Base-by-base conservation (phyloP, 352 stramenopile genomes). In the Pythium guiyangense region DNA sequence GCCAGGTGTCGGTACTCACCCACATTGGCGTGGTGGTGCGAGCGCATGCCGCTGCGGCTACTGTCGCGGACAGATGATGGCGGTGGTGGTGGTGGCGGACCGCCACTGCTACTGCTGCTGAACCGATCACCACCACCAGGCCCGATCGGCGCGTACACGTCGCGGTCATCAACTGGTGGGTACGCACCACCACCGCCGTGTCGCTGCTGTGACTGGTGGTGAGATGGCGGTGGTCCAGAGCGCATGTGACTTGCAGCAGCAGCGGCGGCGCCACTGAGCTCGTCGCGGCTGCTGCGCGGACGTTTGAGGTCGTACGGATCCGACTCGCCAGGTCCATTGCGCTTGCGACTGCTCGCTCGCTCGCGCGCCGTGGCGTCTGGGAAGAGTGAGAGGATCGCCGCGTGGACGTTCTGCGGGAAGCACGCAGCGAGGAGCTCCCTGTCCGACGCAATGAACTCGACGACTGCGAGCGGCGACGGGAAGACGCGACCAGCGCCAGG, bases 331-430 rank as follows among this genome's bases (percentile, higher is more conserved):
- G 55, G 66, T 6, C 47, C 47, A 12, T 49, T 29, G n/a, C 25
- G 43, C 49, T 45, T 10, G 15, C 50, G 39, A 27, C 42, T 47
- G 42, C 42, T 47, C 9, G 8, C 9, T 6, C 10, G 2, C 42
- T 2, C 17, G 18, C 14, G 39, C 39, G 39, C 9, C 6, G 40
- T 48, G 22, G 67, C 31, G 18, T 88, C 81, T 4, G 57, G 68
- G 27, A 92, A 71, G 35, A 92, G 64, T 25, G 78, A 90, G 51
- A 88, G 56, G 51, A 92, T 90, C 6, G 77, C 77, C 4, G 71
- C 74, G 53, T 89, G 83, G 26, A 92, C 79, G 48, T 90, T 92
- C 8, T 67, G 59, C 6, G 83, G 80, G 47, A 92, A 92, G 59
- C 83, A 92, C 9, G 61, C 65, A 6, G 53, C 70, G 20, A 92